A percentile compares a stretch with the other conserved stretches of the same genome.
These are phyloP conservation scores for Penicillium daleae DNA, from an alignment of 495 filamentous ascomycete genomes.

Conservation along the genomic window DNA sequence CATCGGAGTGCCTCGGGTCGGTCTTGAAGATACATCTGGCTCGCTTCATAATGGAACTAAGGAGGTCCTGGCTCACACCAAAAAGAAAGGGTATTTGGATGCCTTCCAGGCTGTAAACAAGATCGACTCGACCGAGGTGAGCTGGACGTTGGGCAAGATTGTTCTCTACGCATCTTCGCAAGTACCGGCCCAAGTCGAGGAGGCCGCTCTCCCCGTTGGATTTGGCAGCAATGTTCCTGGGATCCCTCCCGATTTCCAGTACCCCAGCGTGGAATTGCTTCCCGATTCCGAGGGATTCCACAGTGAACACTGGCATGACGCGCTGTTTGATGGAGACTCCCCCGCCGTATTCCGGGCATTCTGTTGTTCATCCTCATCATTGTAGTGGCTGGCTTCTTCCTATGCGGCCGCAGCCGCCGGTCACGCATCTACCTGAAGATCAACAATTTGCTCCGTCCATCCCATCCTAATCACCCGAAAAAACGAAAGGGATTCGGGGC, in stretches of 20 bases:
- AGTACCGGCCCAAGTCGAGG: constrained; percentile 62
- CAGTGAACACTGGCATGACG: constrained; percentile 74
- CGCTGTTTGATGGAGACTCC: constrained; percentile 62
- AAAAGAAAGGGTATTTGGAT: constrained; percentile 79
- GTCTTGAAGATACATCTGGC: constrained; percentile 64
- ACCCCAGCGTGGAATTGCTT: constrained; percentile 66
- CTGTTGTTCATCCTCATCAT: constrained; percentile 75
- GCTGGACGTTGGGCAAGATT: constrained; percentile 97
- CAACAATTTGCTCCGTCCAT: constrained; percentile 50
- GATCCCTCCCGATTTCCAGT: constrained; percentile 80
- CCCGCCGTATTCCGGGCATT: constrained; percentile 73
- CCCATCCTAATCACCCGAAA: constrained; percentile 56
- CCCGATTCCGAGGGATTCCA: constrained; percentile 51
- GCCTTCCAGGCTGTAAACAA: constrained; percentile 94
- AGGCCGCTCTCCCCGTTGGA: constrained; percentile 72
- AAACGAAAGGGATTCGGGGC: constrained; percentile 56
- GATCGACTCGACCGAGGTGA: constrained; percentile 91
- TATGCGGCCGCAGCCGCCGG: constrained; percentile 73
- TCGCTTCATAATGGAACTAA: constrained; percentile 73
- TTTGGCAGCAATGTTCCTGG: constrained; percentile 80
- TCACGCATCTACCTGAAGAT: constrained; percentile 65
- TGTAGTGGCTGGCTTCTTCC: constrained; percentile 64
- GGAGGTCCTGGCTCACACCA: constrained; percentile 66
- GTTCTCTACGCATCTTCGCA: constrained; percentile 95
- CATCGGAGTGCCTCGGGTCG: constrained; percentile 90